These are phyloP conservation scores for Rhodamnia rubescens DNA, from an alignment of 345 rosid genomes.

Conservation along the genomic window DNA sequence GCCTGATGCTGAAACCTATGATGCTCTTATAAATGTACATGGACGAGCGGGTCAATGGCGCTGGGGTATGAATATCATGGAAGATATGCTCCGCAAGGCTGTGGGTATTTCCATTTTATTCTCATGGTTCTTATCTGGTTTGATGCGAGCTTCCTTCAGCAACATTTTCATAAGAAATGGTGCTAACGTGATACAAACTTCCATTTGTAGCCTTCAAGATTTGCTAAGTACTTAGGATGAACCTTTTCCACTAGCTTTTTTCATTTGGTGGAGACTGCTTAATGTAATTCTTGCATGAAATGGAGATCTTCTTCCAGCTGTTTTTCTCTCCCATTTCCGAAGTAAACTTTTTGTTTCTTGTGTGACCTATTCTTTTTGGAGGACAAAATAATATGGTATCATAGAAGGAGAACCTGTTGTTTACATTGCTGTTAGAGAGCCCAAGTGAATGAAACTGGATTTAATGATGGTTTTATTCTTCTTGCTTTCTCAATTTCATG, in stretches of 20 bases:
- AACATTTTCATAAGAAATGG: neutral
- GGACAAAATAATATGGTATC: neutral
- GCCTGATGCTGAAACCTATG: slow-evolving; percentile 79
- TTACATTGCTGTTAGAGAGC: neutral
- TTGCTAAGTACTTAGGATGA: neutral
- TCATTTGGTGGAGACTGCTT: neutral
- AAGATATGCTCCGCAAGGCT: slow-evolving; percentile 78
- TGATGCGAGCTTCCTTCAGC: slow-evolving; percentile 22
- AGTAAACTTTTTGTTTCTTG: neutral
- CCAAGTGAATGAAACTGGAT: neutral
- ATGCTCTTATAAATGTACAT: slow-evolving; percentile 86
- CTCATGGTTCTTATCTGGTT: slow-evolving; percentile 16
- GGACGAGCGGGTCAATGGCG: slow-evolving; percentile 92
- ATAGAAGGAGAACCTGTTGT: neutral
- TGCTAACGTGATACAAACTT: neutral
- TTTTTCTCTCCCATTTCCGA: neutral
- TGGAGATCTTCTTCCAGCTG: neutral
- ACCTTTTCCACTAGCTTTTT: neutral
- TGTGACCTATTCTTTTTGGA: neutral
- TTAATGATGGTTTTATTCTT: neutral
- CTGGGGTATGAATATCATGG: slow-evolving; percentile 90
- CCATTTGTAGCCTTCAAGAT: neutral
- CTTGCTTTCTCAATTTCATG: neutral
- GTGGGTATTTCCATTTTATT: slow-evolving; percentile 48
- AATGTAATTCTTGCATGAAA: neutral